Evolutionary conservation across 2,329 filamentous ascomycete genomes (phyloP).

Genomic region (Calonectria fujianensis): DNA sequence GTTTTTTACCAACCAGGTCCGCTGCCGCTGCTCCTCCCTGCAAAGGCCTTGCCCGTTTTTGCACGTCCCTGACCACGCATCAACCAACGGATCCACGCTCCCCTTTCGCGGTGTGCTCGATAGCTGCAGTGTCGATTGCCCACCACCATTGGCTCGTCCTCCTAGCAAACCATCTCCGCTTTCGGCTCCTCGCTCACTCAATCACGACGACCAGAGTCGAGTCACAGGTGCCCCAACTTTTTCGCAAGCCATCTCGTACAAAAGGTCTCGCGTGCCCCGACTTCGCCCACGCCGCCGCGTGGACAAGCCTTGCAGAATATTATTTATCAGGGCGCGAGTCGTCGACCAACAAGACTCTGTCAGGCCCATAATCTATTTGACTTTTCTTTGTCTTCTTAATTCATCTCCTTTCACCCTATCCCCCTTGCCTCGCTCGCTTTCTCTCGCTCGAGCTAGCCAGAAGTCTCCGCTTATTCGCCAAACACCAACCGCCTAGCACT

Average conservation of each 20-base stretch:
- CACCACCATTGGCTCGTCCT: constrained; percentile 49
- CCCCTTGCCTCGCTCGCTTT: constrained; percentile 19
- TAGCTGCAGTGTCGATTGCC: constrained; percentile 52
- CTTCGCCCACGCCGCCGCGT: constrained; percentile 47
- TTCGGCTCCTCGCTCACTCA: constrained; percentile 55
- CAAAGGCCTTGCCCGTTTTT: constrained; percentile 31
- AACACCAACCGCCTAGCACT: constrained; percentile 16
- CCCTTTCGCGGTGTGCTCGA: constrained; percentile 31
- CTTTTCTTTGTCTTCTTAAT: constrained; percentile 6
- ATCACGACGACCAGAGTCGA: constrained; percentile 52
- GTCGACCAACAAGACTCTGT: neutral
- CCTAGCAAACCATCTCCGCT: constrained; percentile 53
- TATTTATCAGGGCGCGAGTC: constrained; percentile 27
- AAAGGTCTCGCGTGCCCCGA: constrained; percentile 53
- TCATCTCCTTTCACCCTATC: constrained; percentile 3
- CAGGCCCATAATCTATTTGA: constrained; percentile 22
- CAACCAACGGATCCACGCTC: constrained; percentile 40
- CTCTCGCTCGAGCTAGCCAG: constrained; percentile 25
- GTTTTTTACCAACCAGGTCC: constrained; percentile 45
- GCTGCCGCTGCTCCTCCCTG: constrained; percentile 37
- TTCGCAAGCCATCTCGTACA: constrained; percentile 43
- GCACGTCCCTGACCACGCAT: constrained; percentile 42
- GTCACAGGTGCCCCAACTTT: constrained; percentile 53
- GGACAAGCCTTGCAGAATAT: constrained; percentile 32
- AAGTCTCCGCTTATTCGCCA: constrained; percentile 34